Conservation (phyloP, 495 filamentous ascomycete species). For the Hypoxylon lienhwacheense region DNA sequence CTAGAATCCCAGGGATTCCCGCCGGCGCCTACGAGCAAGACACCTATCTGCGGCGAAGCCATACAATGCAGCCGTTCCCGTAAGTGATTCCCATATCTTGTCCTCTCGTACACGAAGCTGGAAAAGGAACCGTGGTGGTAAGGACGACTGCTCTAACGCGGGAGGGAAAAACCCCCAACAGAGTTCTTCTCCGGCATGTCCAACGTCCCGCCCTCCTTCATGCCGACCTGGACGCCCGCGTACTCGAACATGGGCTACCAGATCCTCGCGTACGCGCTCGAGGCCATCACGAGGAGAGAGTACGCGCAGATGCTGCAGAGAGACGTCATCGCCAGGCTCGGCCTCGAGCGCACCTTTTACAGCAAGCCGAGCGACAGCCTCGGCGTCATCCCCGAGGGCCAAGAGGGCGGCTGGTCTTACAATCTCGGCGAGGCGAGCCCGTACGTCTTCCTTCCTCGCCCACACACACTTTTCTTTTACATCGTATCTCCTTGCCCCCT, state of each 20-base stretch:
- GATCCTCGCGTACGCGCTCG: slow-evolving; percentile 57
- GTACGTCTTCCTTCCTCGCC: slow-evolving; percentile 37
- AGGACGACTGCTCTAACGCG: not conserved
- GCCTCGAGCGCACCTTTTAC: slow-evolving; percentile 47
- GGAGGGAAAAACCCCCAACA: slow-evolving; percentile 19
- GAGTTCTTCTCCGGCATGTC: slow-evolving; percentile 59
- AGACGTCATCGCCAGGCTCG: slow-evolving; percentile 50
- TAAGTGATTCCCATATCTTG: slow-evolving; percentile 20
- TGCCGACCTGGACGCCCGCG: slow-evolving; percentile 51
- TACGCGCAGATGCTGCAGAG: slow-evolving; percentile 51
- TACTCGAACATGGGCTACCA: slow-evolving; percentile 62
- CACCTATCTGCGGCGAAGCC: slow-evolving; percentile 44
- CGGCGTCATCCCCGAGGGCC: slow-evolving; percentile 42
- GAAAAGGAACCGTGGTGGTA: not conserved
- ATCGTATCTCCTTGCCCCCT: not conserved
- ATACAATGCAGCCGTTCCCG: slow-evolving; percentile 43
- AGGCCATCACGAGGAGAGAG: slow-evolving; percentile 53
- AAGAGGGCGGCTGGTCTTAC: slow-evolving; percentile 39
- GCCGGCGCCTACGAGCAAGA: slow-evolving; percentile 44
- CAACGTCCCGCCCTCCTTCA: slow-evolving; percentile 50
- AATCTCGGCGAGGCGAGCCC: slow-evolving; percentile 47
- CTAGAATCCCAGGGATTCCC: slow-evolving; percentile 45
- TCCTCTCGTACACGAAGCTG: not conserved
- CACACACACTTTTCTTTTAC: too few relatives aligned
- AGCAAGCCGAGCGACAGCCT: slow-evolving; percentile 35